Evolutionary conservation across 805 yeast species (phyloP).

Genomic region (Danielia reshetovae): DNA sequence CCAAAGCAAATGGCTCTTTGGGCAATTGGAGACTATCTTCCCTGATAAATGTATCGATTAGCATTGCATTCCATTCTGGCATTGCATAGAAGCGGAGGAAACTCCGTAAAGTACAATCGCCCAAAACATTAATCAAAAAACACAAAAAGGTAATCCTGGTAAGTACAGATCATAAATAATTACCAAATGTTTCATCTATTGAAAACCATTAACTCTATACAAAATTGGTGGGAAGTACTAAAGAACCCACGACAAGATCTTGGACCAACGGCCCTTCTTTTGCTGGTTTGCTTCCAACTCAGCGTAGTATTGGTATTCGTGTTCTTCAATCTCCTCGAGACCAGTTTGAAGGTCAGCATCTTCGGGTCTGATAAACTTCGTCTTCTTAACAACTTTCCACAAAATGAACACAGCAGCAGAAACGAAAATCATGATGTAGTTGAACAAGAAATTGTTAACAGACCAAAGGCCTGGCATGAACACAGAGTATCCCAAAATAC

Average conservation of each 20-base stretch:
- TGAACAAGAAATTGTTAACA: conserved; percentile 57
- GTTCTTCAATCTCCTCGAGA: conserved; percentile 46
- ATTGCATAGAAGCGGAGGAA: too few relatives aligned
- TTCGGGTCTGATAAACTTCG: conserved; percentile 36
- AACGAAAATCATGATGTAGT: conserved; percentile 67
- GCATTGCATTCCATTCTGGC: conserved; percentile 1
- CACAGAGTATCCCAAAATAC: conserved; percentile 65
- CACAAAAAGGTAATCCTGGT: too few relatives aligned
- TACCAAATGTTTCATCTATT: too few relatives aligned
- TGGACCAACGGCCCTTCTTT: conserved; percentile 12
- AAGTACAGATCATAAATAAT: too few relatives aligned
- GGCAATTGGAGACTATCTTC: conserved; percentile 43
- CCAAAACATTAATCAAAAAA: too few relatives aligned
- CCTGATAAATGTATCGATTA: conserved; percentile 50
- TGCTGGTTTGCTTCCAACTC: conserved; percentile 24
- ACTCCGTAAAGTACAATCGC: too few relatives aligned
- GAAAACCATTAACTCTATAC: too few relatives aligned
- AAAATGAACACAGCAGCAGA: conserved; percentile 25
- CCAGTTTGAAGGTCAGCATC: conserved; percentile 46
- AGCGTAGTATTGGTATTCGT: conserved; percentile 41
- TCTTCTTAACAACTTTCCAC: conserved; percentile 36
- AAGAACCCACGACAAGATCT: conserved; percentile 12
- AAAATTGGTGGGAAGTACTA: too few relatives aligned
- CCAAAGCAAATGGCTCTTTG: conserved; percentile 60
- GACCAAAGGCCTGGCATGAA: conserved; percentile 68